Percentiles rank a stretch among this genome's conserved stretches.
These are phyloP conservation scores for Camelina neglecta DNA, from an alignment of 345 rosid genomes.

Conservation along the genomic window DNA sequence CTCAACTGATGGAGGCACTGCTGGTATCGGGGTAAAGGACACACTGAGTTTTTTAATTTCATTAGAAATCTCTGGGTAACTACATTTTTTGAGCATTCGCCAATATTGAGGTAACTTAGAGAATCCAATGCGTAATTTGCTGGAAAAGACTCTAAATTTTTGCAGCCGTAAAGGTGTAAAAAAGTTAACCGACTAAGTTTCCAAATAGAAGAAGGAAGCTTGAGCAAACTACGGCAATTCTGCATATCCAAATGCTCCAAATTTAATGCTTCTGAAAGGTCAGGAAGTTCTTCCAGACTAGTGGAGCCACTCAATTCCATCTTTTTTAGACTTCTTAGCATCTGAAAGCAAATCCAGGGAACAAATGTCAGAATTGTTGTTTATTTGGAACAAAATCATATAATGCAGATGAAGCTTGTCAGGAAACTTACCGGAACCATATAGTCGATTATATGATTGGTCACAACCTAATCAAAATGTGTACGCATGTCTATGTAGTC, in stretches of 20 bases:
- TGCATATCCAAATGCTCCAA: constrained; percentile 20
- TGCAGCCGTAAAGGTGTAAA: constrained; percentile 26
- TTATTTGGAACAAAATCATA: background rate
- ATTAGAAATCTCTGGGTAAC: constrained; percentile 25
- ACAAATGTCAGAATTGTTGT: background rate
- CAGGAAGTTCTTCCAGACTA: constrained; percentile 29
- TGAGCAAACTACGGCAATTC: constrained; percentile 28
- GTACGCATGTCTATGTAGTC: constrained; percentile 25
- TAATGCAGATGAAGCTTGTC: background rate
- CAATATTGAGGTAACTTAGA: constrained; percentile 4
- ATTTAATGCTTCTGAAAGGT: constrained; percentile 30
- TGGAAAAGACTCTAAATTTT: constrained; percentile 9
- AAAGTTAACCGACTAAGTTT: background rate
- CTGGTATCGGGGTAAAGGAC: constrained; percentile 13
- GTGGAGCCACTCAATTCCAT: constrained; percentile 18
- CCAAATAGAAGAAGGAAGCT: constrained; percentile 18
- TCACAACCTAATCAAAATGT: too few relatives aligned
- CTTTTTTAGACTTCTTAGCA: constrained; percentile 25
- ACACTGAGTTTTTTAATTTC: background rate
- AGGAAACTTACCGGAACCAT: constrained; percentile 28
- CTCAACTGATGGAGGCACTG: constrained; percentile 22
- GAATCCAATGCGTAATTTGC: background rate
- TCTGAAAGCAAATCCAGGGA: constrained; percentile 22
- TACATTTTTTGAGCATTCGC: background rate
- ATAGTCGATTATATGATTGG: too few relatives aligned